Percentiles rank a stretch among this genome's conserved stretches.
phyloP scores from a whole-genome alignment of 257 asterid genomes.

The Lantana camara region DNA sequence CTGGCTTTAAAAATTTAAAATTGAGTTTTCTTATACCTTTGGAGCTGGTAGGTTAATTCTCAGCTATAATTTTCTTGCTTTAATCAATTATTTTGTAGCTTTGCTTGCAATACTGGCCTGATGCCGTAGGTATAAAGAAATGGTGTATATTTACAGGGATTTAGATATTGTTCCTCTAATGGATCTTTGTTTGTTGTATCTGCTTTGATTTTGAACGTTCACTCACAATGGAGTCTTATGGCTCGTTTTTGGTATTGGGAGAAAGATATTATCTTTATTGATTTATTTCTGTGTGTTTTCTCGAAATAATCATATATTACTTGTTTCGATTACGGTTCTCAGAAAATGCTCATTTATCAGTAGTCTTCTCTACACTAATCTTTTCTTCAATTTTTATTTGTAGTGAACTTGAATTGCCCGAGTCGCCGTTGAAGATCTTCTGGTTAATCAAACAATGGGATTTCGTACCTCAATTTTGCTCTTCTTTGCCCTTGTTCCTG shows the following conservation, averaged over 20 bases:
- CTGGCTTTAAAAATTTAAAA: constrained; percentile 4
- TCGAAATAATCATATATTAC: not conserved
- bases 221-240: not conserved
- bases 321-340: not conserved
- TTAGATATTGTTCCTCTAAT: not conserved
- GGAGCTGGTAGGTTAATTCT: constrained; percentile 19
- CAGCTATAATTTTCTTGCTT: constrained; percentile 8
- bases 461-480: constrained; percentile 36
- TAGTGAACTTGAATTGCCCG: constrained; percentile 34
- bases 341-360: not conserved
- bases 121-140: constrained; percentile 37
- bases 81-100: constrained; percentile 21
- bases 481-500: constrained; percentile 50
- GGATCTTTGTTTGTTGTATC: not conserved
- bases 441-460: constrained; percentile 50
- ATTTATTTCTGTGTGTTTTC: no score
- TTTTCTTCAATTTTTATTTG: constrained; percentile 10
- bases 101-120: constrained; percentile 40
- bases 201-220: not conserved
- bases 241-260: not conserved
- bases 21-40: not conserved
- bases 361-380: not conserved
- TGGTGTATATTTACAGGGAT: constrained; percentile 5
- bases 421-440: constrained; percentile 29
- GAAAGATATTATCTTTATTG: not conserved